A percentile compares a stretch with the other conserved stretches of the same genome.
phyloP scores from a whole-genome alignment of 257 asterid species.

The Oldenlandia corymbosa region DNA sequence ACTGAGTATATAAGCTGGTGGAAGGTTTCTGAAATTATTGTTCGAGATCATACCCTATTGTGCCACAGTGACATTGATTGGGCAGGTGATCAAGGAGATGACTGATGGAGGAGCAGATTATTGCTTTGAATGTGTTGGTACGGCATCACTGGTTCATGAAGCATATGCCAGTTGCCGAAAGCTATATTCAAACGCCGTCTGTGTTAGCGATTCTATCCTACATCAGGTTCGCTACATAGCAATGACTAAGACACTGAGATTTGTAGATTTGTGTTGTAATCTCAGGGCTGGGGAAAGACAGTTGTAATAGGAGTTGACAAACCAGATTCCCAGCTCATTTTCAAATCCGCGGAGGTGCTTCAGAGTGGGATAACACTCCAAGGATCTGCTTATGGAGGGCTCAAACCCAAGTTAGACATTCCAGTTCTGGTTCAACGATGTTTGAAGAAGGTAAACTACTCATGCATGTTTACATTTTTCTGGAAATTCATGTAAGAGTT shows the following conservation, averaged over 20 bases:
- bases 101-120: slow-evolving; percentile 35
- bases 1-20: no score
- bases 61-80: no score
- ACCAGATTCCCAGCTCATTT: slow-evolving; percentile 29
- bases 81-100: slow-evolving; percentile 32
- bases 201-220: no score
- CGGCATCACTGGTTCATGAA: slow-evolving; percentile 23
- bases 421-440: slow-evolving; percentile 24
- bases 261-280: neutral
- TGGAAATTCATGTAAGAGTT: slow-evolving; percentile 22
- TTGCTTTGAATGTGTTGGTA: slow-evolving; percentile 31
- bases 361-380: slow-evolving; percentile 27
- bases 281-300: slow-evolving; percentile 39
- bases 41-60: no score
- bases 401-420: slow-evolving; percentile 36
- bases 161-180: slow-evolving; percentile 21
- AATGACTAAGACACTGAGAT: no score
- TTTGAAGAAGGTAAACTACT: no score
- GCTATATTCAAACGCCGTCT: slow-evolving; percentile 13
- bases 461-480: no score
- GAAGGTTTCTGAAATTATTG: no score
- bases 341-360: slow-evolving; percentile 14
- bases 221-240: no score
- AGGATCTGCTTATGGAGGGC: slow-evolving; percentile 38
- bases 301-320: slow-evolving; percentile 36